Conservation (phyloP, 306 rosid genomes). For the Acmispon strigosus region DNA sequence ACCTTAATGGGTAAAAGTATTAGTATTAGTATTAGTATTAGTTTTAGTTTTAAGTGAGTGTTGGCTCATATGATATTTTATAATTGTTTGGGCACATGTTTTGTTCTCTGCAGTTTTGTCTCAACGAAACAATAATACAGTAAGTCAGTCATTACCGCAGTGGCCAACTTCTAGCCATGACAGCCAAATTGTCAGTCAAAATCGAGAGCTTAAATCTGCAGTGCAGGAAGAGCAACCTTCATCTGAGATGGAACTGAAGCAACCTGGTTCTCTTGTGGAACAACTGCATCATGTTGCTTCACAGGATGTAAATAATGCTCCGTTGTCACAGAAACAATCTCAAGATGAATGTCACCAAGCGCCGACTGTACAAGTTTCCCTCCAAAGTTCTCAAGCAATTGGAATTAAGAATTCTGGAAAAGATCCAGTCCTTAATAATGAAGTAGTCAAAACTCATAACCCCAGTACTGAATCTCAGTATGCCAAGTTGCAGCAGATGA, state of each 20-base stretch:
- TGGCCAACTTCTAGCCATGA: slow-evolving; percentile 27
- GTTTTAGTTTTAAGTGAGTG: background rate
- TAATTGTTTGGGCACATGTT: slow-evolving; percentile 4
- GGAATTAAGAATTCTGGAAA: slow-evolving; percentile 43
- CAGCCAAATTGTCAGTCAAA: slow-evolving; percentile 34
- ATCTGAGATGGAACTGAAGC: slow-evolving; percentile 51
- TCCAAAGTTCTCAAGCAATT: slow-evolving; percentile 43
- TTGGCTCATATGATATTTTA: background rate
- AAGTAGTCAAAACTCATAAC: slow-evolving; percentile 38
- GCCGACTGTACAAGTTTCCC: slow-evolving; percentile 33
- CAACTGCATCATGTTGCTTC: slow-evolving; percentile 41
- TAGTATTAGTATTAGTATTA: background rate
- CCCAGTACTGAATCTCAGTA: slow-evolving; percentile 63
- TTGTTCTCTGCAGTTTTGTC: slow-evolving; percentile 30
- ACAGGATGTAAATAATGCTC: slow-evolving; percentile 33
- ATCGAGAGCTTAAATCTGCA: slow-evolving; percentile 35
- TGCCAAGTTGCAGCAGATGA: slow-evolving; percentile 74
- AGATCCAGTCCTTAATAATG: slow-evolving; percentile 28
- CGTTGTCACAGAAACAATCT: slow-evolving; percentile 44
- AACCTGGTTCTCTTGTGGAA: slow-evolving; percentile 31
- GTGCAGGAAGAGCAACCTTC: slow-evolving; percentile 44
- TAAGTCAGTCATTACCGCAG: slow-evolving; percentile 44
- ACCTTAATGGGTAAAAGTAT: background rate
- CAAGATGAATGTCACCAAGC: slow-evolving; percentile 45
- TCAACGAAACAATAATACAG: slow-evolving; percentile 42